Conservation (phyloP, 441 rosid species). For the Daphne laureola region DNA sequence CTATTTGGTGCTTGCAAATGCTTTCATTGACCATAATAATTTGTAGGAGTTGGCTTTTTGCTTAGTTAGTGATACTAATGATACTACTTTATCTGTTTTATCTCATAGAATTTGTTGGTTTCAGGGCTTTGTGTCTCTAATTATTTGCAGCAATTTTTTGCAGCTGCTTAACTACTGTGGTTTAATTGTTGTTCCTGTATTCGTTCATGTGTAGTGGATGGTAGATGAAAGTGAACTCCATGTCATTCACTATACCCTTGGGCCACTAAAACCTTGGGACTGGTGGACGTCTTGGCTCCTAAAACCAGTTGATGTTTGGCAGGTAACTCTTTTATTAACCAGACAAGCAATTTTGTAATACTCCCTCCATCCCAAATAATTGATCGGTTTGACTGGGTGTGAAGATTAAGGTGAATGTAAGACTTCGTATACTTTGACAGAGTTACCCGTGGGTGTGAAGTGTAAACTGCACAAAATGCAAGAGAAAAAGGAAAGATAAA, state of each 20-base stretch:
- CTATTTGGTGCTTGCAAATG: no score
- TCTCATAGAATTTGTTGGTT: slow-evolving; percentile 2
- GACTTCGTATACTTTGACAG: no score
- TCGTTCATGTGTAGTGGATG: slow-evolving; percentile 78
- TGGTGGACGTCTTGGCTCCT: slow-evolving; percentile 99
- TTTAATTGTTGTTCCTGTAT: slow-evolving; percentile 9
- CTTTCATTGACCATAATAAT: no score
- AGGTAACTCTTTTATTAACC: slow-evolving; percentile 36
- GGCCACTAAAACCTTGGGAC: slow-evolving; percentile 98
- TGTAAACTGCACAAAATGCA: no score
- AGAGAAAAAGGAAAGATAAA: no score
- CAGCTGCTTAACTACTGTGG: no score
- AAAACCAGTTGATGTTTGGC: slow-evolving; percentile 97
- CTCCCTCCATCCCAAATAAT: no score
- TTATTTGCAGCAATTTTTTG: no score
- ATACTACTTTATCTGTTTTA: neutral
- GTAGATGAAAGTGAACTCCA: slow-evolving; percentile 85
- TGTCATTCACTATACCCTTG: slow-evolving; percentile 94
- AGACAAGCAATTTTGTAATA: neutral
- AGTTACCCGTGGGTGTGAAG: no score
- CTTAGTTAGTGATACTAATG: neutral
- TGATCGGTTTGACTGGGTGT: no score
- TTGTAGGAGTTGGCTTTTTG: neutral
- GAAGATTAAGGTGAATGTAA: no score
- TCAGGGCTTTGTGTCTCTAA: slow-evolving; percentile 10